These are phyloP conservation scores for Chaetomiaceae sp. DNA, from an alignment of 2,329 filamentous ascomycete species.

Conservation along the genomic window DNA sequence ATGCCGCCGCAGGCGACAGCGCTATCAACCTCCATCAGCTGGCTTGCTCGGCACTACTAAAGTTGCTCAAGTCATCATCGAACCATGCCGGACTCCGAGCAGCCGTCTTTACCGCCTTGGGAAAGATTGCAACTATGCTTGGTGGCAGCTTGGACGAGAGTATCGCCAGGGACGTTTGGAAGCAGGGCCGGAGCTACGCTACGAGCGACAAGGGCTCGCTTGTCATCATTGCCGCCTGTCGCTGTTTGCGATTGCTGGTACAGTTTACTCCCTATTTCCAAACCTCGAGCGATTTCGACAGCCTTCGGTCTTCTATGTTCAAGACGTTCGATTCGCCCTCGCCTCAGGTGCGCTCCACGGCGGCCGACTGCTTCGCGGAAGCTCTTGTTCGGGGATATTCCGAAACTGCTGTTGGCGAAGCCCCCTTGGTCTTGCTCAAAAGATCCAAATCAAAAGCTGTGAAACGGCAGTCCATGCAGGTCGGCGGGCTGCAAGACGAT, in stretches of 20 bases:
- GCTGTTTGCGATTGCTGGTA: constrained; percentile 70
- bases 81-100: constrained; percentile 79
- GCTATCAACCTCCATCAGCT: constrained; percentile 78
- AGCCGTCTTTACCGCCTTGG: constrained; percentile 69
- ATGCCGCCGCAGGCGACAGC: constrained; percentile 88
- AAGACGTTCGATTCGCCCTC: constrained; percentile 80
- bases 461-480: constrained; percentile 52
- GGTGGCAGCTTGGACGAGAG: constrained; percentile 74
- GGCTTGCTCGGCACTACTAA: constrained; percentile 67
- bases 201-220: constrained; percentile 76
- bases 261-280: constrained; percentile 76
- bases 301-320: constrained; percentile 74
- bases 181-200: constrained; percentile 74
- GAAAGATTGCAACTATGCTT: constrained; percentile 72
- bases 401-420: constrained; percentile 47
- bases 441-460: constrained; percentile 59
- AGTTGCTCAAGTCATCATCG: constrained; percentile 73
- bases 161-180: constrained; percentile 88
- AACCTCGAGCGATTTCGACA: constrained; percentile 86
- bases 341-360: constrained; percentile 73
- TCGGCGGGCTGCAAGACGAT: constrained; percentile 63
- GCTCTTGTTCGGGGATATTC: constrained; percentile 79
- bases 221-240: constrained; percentile 73
- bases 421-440: constrained; percentile 59
- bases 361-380: constrained; percentile 78